Evolutionary conservation across 345 rosid species (phyloP).

Genomic region (Eucalyptus tenuipes): DNA sequence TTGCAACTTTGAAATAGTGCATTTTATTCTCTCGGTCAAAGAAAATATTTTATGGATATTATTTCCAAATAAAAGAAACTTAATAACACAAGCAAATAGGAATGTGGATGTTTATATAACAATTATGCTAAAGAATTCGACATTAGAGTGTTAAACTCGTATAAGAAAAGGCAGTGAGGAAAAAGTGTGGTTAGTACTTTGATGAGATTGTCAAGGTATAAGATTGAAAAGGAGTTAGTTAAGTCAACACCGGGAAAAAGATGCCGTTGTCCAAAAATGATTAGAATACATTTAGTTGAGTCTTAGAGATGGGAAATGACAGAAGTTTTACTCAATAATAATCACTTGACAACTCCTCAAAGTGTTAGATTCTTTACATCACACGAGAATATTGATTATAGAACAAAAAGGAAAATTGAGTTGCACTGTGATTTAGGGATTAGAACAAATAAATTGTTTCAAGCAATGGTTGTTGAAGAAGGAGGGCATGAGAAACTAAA

Average conservation of each 20-base stretch:
- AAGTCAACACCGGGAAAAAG: neutral
- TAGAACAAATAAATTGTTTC: neutral
- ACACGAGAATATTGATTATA: neutral
- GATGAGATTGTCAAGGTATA: neutral
- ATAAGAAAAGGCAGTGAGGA: neutral
- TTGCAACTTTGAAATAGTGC: neutral
- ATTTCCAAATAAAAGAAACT: neutral
- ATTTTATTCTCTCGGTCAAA: neutral
- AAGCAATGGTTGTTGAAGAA: neutral
- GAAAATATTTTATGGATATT: neutral
- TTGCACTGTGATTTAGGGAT: too few relatives aligned
- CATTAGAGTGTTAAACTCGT: neutral
- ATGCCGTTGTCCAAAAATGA: neutral
- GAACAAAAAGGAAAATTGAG: neutral
- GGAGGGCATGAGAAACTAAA: neutral
- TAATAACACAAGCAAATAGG: neutral
- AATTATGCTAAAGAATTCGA: neutral
- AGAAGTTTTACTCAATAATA: too few relatives aligned
- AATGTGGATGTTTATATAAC: neutral
- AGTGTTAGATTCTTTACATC: neutral
- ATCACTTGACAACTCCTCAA: neutral
- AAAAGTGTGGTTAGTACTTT: neutral
- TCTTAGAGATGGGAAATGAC: neutral
- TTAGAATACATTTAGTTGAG: neutral
- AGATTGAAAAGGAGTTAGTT: neutral